phyloP scores from a whole-genome alignment of 305 asterid species.

The Fraxinus latifolia region DNA sequence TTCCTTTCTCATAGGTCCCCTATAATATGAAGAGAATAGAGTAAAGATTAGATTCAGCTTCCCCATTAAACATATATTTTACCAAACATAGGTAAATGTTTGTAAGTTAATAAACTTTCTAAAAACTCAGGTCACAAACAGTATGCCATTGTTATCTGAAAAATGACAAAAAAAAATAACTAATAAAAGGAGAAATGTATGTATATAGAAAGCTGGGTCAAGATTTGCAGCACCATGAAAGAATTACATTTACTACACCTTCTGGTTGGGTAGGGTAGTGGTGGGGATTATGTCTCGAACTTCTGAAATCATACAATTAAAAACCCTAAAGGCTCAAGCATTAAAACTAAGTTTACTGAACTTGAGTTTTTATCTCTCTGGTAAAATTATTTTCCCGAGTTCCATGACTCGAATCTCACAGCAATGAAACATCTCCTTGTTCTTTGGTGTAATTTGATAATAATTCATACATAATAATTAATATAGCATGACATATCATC shows the following conservation, averaged over 20 bases:
- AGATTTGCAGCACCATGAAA: not conserved
- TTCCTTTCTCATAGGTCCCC: slow-evolving; percentile 91
- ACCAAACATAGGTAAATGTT: not conserved
- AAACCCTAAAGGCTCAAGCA: not conserved
- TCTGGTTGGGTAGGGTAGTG: not conserved
- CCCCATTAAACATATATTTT: not conserved
- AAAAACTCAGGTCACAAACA: not conserved
- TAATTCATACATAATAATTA: not conserved
- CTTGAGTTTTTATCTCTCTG: not conserved
- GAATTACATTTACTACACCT: not conserved
- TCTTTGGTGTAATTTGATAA: not conserved
- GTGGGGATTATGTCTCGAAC: not conserved
- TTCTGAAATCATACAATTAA: not conserved
- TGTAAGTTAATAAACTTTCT: not conserved
- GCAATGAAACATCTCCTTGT: not conserved
- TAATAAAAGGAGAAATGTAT: not conserved
- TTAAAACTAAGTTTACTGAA: not conserved
- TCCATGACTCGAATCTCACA: not conserved
- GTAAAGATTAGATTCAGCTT: not conserved
- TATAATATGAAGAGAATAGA: slow-evolving; percentile 32
- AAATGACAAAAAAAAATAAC: not conserved
- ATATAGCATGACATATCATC: not conserved
- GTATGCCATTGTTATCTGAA: not conserved
- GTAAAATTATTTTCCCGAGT: not conserved
- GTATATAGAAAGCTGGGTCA: not conserved